Evolutionary conservation across 202 grass and related monocot species (phyloP).

Genomic region (Bolboschoenoplectus hybrid): DNA sequence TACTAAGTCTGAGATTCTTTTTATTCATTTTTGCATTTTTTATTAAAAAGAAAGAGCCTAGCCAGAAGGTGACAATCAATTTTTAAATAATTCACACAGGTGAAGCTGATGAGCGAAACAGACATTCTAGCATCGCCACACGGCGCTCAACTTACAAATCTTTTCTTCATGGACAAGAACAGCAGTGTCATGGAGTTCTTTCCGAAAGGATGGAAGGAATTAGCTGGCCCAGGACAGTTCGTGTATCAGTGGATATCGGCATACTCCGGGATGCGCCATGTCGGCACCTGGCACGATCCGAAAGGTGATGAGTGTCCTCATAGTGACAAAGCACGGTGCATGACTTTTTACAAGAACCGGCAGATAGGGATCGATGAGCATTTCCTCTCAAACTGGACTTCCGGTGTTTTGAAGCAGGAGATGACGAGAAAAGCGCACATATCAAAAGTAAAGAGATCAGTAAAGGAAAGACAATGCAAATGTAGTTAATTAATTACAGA

Average conservation of each 20-base stretch:
- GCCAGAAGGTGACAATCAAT: neutral
- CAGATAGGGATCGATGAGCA: constrained; percentile 37
- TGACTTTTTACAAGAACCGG: constrained; percentile 38
- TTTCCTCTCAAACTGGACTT: constrained; percentile 38
- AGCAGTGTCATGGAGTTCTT: constrained; percentile 53
- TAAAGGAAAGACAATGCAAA: constrained; percentile 17
- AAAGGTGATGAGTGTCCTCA: constrained; percentile 27
- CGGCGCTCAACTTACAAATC: constrained; percentile 44
- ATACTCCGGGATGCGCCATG: constrained; percentile 37
- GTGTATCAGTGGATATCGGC: constrained; percentile 41
- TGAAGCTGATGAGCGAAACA: constrained; percentile 41
- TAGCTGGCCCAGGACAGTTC: constrained; percentile 40
- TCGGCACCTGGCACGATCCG: constrained; percentile 45
- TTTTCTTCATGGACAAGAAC: constrained; percentile 52
- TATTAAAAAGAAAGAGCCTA: neutral
- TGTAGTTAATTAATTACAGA: neutral
- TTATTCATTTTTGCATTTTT: neutral
- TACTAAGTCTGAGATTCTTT: neutral
- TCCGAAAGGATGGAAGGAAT: constrained; percentile 44
- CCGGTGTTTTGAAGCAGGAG: constrained; percentile 33
- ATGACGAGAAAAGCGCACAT: neutral
- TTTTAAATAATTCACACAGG: constrained; percentile 33
- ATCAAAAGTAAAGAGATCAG: neutral
- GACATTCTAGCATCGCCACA: constrained; percentile 42
- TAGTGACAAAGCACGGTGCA: neutral